These are phyloP conservation scores for Evernia prunastri DNA, from an alignment of 495 filamentous ascomycete genomes.

Conservation along the genomic window DNA sequence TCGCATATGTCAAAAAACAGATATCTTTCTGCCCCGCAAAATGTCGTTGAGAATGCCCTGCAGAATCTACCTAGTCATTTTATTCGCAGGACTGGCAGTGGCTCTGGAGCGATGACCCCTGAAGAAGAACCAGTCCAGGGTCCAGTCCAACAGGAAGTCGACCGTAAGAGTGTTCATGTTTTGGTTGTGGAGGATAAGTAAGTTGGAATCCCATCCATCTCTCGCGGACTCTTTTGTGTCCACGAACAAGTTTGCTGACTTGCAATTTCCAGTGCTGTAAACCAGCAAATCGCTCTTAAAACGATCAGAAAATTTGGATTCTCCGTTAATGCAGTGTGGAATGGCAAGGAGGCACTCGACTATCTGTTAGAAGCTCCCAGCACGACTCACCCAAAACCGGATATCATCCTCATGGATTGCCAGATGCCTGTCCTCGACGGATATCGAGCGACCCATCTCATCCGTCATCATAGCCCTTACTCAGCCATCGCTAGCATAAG, in stretches of 20 bases:
- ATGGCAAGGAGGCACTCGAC: conserved; percentile 70
- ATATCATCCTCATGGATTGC: conserved; percentile 85
- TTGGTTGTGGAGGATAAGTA: conserved; percentile 78
- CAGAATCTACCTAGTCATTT: neutral
- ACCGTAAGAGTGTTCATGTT: conserved; percentile 50
- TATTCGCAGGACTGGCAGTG: neutral
- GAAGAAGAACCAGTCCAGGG: neutral
- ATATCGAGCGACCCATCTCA: conserved; percentile 65
- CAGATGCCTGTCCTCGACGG: conserved; percentile 82
- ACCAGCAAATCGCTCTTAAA: conserved; percentile 70
- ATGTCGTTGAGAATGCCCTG: conserved; percentile 18
- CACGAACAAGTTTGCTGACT: neutral
- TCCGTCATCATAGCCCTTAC: conserved; percentile 56
- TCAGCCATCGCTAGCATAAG: conserved; percentile 41
- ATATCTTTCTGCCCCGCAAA: conserved; percentile 41
- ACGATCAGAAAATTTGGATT: conserved; percentile 74
- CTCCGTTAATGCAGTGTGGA: conserved; percentile 60
- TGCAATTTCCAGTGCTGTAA: conserved; percentile 47
- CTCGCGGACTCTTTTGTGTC: neutral
- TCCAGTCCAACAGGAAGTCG: conserved; percentile 16
- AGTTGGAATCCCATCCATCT: conserved; percentile 21
- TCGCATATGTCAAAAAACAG: conserved; percentile 54
- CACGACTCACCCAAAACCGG: conserved; percentile 42
- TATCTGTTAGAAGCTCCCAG: conserved; percentile 44
- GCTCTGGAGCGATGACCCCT: neutral